These are phyloP conservation scores for Xylariaceae sp. DNA, from an alignment of 2,329 filamentous ascomycete genomes.

Conservation along the genomic window DNA sequence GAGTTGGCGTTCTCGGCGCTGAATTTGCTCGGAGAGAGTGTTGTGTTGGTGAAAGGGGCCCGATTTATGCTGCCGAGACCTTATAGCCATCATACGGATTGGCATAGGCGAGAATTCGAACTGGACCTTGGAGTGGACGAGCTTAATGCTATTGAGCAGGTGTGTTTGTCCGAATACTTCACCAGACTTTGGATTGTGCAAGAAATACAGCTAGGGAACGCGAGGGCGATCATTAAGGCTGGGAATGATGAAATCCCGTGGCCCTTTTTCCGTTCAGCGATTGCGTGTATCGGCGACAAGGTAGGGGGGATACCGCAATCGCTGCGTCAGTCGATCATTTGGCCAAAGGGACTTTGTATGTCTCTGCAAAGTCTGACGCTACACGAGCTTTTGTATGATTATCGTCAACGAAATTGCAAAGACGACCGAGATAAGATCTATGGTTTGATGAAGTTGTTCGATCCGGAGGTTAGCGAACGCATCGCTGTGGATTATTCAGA, in stretches of 20 bases:
- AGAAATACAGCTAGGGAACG: conserved; percentile 15
- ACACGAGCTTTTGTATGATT: background rate
- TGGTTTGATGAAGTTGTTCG: conserved; percentile 8
- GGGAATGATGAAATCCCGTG: conserved; percentile 15
- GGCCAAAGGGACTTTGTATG: background rate
- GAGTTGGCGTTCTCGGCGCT: no score
- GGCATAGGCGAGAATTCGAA: background rate
- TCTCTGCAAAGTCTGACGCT: background rate
- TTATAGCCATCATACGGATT: conserved; percentile 5
- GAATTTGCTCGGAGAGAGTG: no score
- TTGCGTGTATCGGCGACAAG: conserved; percentile 3
- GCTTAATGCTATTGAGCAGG: conserved; percentile 3
- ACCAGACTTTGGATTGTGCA: conserved; percentile 18
- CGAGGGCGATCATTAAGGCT: conserved; percentile 12
- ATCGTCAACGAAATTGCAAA: conserved; percentile 1
- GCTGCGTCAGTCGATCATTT: no score
- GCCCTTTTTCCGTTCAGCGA: conserved; percentile 11
- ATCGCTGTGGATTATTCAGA: conserved; percentile 11
- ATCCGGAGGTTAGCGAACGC: background rate
- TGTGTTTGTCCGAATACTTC: conserved; percentile 7
- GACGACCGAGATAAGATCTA: conserved; percentile 19
- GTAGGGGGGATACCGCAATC: background rate
- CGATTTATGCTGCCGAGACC: background rate
- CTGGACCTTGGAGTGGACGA: conserved; percentile 5
- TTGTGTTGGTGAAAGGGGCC: no score